phyloP scores from a whole-genome alignment of 495 filamentous ascomycete species.

The Penicillium atrosanguineum region DNA sequence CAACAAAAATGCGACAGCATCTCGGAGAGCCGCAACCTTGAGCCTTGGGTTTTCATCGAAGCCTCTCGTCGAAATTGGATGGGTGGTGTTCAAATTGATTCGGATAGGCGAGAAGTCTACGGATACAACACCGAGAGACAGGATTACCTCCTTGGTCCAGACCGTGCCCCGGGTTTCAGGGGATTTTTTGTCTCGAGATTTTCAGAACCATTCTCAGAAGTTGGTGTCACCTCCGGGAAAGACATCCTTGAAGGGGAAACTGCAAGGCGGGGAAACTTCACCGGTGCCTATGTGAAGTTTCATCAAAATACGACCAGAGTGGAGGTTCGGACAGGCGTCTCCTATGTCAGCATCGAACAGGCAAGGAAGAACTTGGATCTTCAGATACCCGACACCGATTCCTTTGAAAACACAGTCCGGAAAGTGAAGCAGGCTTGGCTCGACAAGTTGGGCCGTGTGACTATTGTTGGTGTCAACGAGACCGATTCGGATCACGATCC shows the following conservation, averaged over 20 bases:
- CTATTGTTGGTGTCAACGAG: slow-evolving; percentile 20
- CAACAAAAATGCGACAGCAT: not conserved
- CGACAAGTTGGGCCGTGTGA: slow-evolving; percentile 25
- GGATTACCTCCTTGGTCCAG: slow-evolving; percentile 27
- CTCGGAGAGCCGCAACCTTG: not conserved
- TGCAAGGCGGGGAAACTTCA: slow-evolving; percentile 19
- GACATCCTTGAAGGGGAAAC: not conserved
- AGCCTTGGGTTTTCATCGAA: slow-evolving; percentile 26
- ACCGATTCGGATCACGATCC: slow-evolving; percentile 22
- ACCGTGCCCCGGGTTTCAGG: slow-evolving; percentile 23
- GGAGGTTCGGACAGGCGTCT: slow-evolving; percentile 27
- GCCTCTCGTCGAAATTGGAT: slow-evolving; percentile 28
- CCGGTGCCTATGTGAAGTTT: slow-evolving; percentile 27
- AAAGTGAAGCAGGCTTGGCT: slow-evolving; percentile 25
- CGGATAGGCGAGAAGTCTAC: slow-evolving; percentile 14
- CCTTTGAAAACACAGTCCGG: slow-evolving; percentile 18
- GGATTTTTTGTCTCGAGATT: slow-evolving; percentile 29
- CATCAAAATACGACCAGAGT: slow-evolving; percentile 7
- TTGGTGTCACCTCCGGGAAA: slow-evolving; percentile 19
- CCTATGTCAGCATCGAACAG: slow-evolving; percentile 27
- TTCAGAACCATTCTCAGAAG: slow-evolving; percentile 16
- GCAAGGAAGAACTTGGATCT: slow-evolving; percentile 24
- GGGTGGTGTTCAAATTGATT: slow-evolving; percentile 24
- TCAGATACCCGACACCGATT: slow-evolving; percentile 13
- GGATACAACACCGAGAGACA: slow-evolving; percentile 29